A percentile compares a stretch with the other conserved stretches of the same genome.
phyloP scores from a whole-genome alignment of 441 rosid species.

The Pelargonium myrrhifolium region DNA sequence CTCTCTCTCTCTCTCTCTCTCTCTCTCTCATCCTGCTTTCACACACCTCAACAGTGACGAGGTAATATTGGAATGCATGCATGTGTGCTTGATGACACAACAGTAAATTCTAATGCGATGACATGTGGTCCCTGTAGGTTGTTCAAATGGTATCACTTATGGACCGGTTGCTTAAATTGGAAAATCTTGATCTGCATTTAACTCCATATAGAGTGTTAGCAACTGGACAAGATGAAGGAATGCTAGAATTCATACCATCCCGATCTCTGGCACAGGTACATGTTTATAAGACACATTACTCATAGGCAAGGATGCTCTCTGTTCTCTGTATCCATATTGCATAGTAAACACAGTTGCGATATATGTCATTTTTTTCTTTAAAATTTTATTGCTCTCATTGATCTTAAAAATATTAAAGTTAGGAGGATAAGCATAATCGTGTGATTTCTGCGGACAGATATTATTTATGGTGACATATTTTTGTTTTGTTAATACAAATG shows the following conservation, averaged over 20 bases:
- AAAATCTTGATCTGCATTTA: conserved; percentile 83
- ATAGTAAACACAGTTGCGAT: not conserved
- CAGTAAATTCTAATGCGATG: conserved; percentile 9
- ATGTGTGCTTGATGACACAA: not conserved
- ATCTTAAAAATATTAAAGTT: not conserved
- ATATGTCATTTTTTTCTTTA: not conserved
- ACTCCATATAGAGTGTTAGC: conserved; percentile 97
- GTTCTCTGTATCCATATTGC: not conserved
- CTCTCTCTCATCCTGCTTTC: not conserved
- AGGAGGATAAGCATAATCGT: not conserved
- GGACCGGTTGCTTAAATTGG: conserved; percentile 95
- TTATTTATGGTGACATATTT: not conserved
- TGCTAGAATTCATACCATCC: conserved; percentile 96
- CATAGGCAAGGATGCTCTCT: not conserved
- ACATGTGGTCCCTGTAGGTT: conserved; percentile 47
- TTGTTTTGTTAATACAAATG: not conserved
- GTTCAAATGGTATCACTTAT: conserved; percentile 98
- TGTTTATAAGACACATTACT: conserved; percentile 13
- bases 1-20: not conserved
- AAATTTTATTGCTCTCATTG: too few species aligned
- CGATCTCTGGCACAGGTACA: conserved; percentile 86
- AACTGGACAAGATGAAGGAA: conserved; percentile 97
- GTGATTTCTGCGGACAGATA: not conserved
- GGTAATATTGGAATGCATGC: not conserved
- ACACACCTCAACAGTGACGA: not conserved